Evolutionary conservation across 2,329 filamentous ascomycete genomes (phyloP), one percentile per base, ranked within the genome.

Genomic region (Colletotrichum zoysiae): DNA sequence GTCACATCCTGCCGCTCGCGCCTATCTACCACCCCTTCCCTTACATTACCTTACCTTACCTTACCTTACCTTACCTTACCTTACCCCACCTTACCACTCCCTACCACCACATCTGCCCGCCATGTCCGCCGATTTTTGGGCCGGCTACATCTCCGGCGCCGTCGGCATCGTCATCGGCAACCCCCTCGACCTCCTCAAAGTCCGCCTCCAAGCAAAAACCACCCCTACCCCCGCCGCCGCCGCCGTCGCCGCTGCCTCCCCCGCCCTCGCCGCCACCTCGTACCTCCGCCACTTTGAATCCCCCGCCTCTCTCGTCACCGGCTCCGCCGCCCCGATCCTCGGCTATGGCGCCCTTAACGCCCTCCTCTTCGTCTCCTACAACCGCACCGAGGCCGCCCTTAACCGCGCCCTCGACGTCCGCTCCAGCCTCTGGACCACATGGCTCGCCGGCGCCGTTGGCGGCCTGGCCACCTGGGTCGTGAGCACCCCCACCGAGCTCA

Each of bases 51-150:
- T n/a, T n/a, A n/a, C n/a, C n/a, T n/a, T n/a, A n/a, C n/a, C n/a
- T n/a, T n/a, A n/a, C n/a, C n/a, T n/a, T n/a, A n/a, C n/a, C n/a
- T n/a, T n/a, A n/a, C n/a, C n/a, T n/a, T n/a, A n/a, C n/a, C n/a
- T n/a, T n/a, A n/a, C n/a, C n/a, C n/a, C n/a, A n/a, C n/a, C 30
- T 23, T 18, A 30, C 18, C 20, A 1, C 20, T 6, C 18, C 26
- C 11, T 9, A 46, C 9, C 30, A 11, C 8, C 59, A 35, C 44
- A 14, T 30, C 58, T n/a, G 16, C 61, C 46, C 42, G 65, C 33
- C 65, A 95, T 96, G 93, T 93, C 93, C 62, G 90, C 94, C 76
- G 95, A 97, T 80, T 98, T 98, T 82, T 97, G 93, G 93, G 93
- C 95, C 70, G 95, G 95, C 78, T 98, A 97, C 81, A 83, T 96